Evolutionary conservation across 1,284 basidiomycete genomes (phyloP).

Genomic region (Moesziomyces sp.): DNA sequence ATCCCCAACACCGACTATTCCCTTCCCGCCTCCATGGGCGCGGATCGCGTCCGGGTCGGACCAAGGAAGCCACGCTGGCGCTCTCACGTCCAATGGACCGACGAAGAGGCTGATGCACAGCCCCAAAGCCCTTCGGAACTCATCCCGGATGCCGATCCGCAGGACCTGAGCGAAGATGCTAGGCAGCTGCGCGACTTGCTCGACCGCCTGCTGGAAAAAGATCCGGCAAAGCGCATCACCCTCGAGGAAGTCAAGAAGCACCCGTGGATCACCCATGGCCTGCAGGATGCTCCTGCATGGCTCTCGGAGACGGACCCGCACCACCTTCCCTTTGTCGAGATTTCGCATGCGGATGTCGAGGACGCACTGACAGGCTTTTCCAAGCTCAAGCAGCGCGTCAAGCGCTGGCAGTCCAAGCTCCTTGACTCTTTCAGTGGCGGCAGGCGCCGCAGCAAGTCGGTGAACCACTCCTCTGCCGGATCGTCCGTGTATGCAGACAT

Average conservation of each 20-base stretch:
- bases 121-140: slow-evolving; percentile 35
- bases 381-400: slow-evolving; percentile 59
- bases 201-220: slow-evolving; percentile 83
- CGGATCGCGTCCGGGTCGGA: slow-evolving; percentile 72
- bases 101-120: slow-evolving; percentile 52
- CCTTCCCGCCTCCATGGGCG: slow-evolving; percentile 79
- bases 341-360: slow-evolving; percentile 83
- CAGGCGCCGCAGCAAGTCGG: slow-evolving; percentile 32
- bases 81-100: slow-evolving; percentile 46
- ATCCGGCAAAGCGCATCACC: slow-evolving; percentile 80
- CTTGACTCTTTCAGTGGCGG: slow-evolving; percentile 45
- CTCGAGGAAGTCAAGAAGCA: slow-evolving; percentile 83
- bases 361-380: slow-evolving; percentile 72
- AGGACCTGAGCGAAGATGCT: slow-evolving; percentile 51
- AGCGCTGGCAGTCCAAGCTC: slow-evolving; percentile 56
- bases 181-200: slow-evolving; percentile 76
- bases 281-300: slow-evolving; percentile 81
- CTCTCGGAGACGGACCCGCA: slow-evolving; percentile 78
- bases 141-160: slow-evolving; percentile 21
- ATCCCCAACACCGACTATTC: slow-evolving; percentile 84
- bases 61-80: slow-evolving; percentile 55
- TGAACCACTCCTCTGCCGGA: slow-evolving; percentile 32
- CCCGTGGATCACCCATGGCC: slow-evolving; percentile 76
- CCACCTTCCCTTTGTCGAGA: slow-evolving; percentile 74
- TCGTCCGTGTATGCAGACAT: slow-evolving; percentile 22